phyloP scores from a whole-genome alignment of 257 asterid genomes.

The Marsdenia floribunda region DNA sequence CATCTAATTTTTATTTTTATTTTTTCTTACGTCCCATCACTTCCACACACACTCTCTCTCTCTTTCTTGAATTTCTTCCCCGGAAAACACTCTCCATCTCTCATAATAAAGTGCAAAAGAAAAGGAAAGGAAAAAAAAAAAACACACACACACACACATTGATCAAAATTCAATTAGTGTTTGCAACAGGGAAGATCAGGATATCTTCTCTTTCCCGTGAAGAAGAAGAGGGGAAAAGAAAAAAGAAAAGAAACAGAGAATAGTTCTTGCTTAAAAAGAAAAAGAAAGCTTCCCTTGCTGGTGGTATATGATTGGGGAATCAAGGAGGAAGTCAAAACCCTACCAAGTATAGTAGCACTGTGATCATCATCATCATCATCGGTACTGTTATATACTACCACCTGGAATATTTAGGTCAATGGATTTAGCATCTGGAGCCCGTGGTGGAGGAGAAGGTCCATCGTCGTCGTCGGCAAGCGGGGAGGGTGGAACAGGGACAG shows the following conservation, averaged over 20 bases:
- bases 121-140: not conserved
- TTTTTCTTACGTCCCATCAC: constrained; percentile 27
- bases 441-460: constrained; percentile 24
- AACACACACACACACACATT: too few relatives aligned
- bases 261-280: not conserved
- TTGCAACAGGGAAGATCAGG: not conserved
- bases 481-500: constrained; percentile 16
- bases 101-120: not conserved
- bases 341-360: not conserved
- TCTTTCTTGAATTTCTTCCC: not conserved
- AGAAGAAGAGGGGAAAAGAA: not conserved
- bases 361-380: not conserved
- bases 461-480: constrained; percentile 21
- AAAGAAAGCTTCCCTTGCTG: not conserved
- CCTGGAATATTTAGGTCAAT: constrained; percentile 6
- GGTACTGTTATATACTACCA: too few relatives aligned
- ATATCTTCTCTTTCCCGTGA: constrained; percentile 1
- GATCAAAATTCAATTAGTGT: not conserved
- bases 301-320: not conserved
- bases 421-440: constrained; percentile 34
- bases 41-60: constrained; percentile 8
- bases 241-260: too few relatives aligned
- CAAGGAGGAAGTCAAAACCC: constrained; percentile 3
- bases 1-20: too few relatives aligned
- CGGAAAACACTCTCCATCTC: constrained; percentile 17